phyloP scores from a whole-genome alignment of 2,329 filamentous ascomycete species.

The Aspergillus bombycis region DNA sequence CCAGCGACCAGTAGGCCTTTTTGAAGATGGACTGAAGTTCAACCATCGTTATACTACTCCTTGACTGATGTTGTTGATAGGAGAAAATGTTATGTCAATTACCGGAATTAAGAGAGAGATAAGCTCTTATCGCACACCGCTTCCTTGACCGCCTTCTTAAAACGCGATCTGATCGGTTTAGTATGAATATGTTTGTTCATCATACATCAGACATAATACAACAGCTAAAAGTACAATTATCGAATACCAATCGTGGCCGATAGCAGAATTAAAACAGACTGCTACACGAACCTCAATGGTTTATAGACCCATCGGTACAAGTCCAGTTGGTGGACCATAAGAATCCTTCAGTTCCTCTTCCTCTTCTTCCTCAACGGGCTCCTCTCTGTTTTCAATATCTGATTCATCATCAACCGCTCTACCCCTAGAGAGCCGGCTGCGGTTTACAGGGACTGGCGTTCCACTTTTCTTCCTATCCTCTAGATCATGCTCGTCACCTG shows the following conservation, averaged over 20 bases:
- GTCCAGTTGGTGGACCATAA: slow-evolving; percentile 42
- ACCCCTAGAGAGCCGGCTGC: slow-evolving; percentile 28
- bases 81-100: background rate
- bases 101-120: background rate
- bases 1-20: slow-evolving; percentile 60
- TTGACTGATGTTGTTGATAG: background rate
- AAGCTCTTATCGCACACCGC: background rate
- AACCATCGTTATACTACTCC: slow-evolving; percentile 29
- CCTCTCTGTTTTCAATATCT: slow-evolving; percentile 17
- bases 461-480: slow-evolving; percentile 25
- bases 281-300: background rate
- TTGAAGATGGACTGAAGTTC: slow-evolving; percentile 51
- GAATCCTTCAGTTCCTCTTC: slow-evolving; percentile 44
- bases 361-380: slow-evolving; percentile 21
- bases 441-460: slow-evolving; percentile 26
- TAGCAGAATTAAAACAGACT: background rate
- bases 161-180: background rate
- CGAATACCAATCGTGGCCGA: background rate
- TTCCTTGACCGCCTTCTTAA: background rate
- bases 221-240: background rate
- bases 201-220: background rate
- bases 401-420: slow-evolving; percentile 19
- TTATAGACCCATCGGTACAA: slow-evolving; percentile 33
- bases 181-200: background rate
- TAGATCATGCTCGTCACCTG: slow-evolving; percentile 31